A percentile compares a stretch with the other conserved stretches of the same genome.
Conservation (phyloP, 2,329 filamentous ascomycete genomes). For the Fonsecaea multimorphosa region DNA sequence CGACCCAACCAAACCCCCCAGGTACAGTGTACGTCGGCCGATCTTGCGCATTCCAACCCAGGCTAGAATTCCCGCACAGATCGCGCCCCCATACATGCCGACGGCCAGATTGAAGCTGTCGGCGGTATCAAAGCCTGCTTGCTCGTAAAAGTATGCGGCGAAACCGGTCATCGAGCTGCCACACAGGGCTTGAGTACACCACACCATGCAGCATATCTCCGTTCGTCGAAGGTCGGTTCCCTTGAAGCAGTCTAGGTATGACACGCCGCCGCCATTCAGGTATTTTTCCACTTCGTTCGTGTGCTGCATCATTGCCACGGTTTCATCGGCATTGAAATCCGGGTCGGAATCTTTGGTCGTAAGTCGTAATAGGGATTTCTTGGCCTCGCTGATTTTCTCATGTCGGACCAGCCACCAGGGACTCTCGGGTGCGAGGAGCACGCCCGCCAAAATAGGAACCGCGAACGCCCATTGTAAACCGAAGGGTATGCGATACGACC, state of each 20-base stretch:
- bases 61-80: conserved; percentile 43
- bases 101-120: conserved; percentile 42
- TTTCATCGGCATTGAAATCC: conserved; percentile 56
- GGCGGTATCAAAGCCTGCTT: conserved; percentile 50
- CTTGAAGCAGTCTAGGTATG: conserved; percentile 48
- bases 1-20: conserved; percentile 44
- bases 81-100: conserved; percentile 48
- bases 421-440: conserved; percentile 56
- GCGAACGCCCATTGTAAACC: conserved; percentile 61
- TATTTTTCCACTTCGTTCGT: conserved; percentile 56
- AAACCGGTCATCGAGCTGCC: conserved; percentile 44
- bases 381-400: conserved; percentile 51
- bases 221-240: conserved; percentile 46
- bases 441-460: conserved; percentile 52
- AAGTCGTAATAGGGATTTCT: conserved; percentile 49
- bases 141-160: conserved; percentile 45
- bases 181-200: conserved; percentile 44
- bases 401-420: conserved; percentile 59
- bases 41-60: conserved; percentile 45
- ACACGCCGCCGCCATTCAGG: conserved; percentile 39
- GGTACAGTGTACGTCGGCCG: conserved; percentile 46
- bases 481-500: conserved; percentile 60
- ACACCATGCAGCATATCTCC: conserved; percentile 43
- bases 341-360: conserved; percentile 45
- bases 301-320: conserved; percentile 63